A percentile compares a stretch with the other conserved stretches of the same genome.
Evolutionary conservation across 495 filamentous ascomycete genomes (phyloP).

Genomic region (Talaromyces adpressus): DNA sequence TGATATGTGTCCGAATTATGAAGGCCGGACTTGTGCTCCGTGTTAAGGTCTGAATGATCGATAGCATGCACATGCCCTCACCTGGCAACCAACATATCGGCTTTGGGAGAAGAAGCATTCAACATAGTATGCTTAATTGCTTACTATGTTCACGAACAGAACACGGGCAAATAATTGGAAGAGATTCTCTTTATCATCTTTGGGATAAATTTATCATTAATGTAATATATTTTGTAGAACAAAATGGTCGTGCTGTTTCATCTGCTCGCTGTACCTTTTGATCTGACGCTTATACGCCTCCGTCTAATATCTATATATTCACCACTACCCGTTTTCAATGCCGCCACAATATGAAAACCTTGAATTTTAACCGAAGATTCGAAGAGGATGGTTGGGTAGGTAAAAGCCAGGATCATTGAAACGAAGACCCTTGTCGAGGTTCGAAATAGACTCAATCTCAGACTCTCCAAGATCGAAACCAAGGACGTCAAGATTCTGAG

Average conservation of each 20-base stretch:
- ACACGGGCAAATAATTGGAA: not conserved
- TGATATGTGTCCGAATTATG: slow-evolving; percentile 5
- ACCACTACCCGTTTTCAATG: not conserved
- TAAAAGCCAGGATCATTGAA: not conserved
- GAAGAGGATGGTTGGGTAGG: not conserved
- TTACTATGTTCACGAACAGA: not conserved
- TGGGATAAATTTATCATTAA: not conserved
- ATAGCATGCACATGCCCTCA: not conserved
- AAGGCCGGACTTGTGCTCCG: not conserved
- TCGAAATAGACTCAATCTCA: not conserved
- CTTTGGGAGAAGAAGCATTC: not conserved
- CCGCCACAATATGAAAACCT: not conserved
- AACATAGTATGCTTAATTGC: not conserved
- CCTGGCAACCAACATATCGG: not conserved
- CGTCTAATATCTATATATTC: not conserved
- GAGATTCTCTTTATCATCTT: too few relatives aligned
- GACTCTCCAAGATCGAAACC: not conserved
- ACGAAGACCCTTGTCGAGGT: not conserved
- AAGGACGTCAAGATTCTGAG: not conserved
- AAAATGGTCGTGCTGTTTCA: too few relatives aligned
- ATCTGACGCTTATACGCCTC: too few relatives aligned
- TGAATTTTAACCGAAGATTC: not conserved
- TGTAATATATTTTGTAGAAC: not conserved
- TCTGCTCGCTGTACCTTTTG: too few relatives aligned
- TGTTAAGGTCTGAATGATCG: not conserved